A percentile compares a stretch with the other conserved stretches of the same genome.
phyloP scores from a whole-genome alignment of 108 stramenopile genomes.

The Cylindrotheca closterium region DNA sequence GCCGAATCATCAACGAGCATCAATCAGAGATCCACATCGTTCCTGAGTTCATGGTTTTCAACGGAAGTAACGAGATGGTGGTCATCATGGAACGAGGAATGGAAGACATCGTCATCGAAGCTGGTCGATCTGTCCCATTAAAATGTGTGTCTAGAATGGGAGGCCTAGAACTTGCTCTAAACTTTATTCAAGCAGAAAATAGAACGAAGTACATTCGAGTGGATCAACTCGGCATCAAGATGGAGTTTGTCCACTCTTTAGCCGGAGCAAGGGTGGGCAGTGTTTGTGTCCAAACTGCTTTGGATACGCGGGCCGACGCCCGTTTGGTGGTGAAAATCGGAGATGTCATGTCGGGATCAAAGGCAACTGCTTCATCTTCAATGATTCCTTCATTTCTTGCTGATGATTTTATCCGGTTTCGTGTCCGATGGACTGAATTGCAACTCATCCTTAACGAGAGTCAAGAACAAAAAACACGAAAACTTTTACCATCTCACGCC shows the following conservation, averaged over 20 bases:
- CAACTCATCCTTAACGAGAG: conserved; percentile 62
- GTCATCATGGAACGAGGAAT: conserved; percentile 22
- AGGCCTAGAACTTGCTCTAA: conserved; percentile 25
- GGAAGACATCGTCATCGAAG: conserved; percentile 34
- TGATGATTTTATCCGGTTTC: conserved; percentile 68
- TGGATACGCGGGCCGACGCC: conserved; percentile 60
- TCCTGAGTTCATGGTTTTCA: conserved; percentile 84
- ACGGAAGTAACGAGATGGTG: conserved; percentile 60
- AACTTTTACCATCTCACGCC: no score
- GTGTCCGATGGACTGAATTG: conserved; percentile 79
- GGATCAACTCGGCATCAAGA: conserved; percentile 65
- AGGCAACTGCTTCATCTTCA: conserved; percentile 2
- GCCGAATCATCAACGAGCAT: conserved; percentile 53
- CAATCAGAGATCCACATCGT: conserved; percentile 80
- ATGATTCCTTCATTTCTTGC: conserved; percentile 35
- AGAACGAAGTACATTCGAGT: conserved; percentile 61
- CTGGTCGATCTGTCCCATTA: conserved; percentile 12
- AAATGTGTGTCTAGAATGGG: conserved; percentile 14
- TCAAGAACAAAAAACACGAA: conserved; percentile 1
- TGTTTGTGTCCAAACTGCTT: conserved; percentile 76
- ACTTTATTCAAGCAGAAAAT: conserved; percentile 46
- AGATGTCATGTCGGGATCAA: conserved; percentile 45
- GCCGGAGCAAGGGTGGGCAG: conserved; percentile 66
- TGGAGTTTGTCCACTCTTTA: conserved; percentile 41
- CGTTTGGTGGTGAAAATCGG: conserved; percentile 82